Base-by-base conservation (phyloP, 2,329 filamentous ascomycete species). In the Seiridium unicorne region DNA sequence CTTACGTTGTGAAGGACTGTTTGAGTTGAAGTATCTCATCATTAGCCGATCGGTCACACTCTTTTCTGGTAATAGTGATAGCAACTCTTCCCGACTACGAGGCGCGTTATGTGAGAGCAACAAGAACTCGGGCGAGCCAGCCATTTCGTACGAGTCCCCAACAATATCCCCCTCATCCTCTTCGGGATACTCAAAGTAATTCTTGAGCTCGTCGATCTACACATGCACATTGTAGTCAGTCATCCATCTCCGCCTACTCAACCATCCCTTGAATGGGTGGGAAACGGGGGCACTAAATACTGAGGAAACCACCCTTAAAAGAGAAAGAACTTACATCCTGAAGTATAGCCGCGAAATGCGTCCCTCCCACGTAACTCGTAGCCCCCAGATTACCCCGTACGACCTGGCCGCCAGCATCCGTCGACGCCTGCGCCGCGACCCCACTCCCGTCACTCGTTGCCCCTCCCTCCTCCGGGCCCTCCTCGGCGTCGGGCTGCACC, bases 311-410 rank as follows among this genome's bases (percentile, higher is more conserved):
- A 26, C 18, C 18, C 18, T 26, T 26, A 26, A 26, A 26, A 26
- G 44, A 38, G 48, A 44, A 31, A 49, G 31, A 47, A 72, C 79
- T 76, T 65, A 86, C 84, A 74, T 87, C 82, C 66, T 86, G 81
- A 9, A 87, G 71, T 70, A 87, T 85, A 2, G 84, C 84, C 74
- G 85, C 81, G 64, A 83, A 85, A 61, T 87, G 84, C 49, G 84
- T 86, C 3, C 83, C 83, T 1, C 84, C 84, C 4, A 87, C 79
- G 63, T 85, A 87, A 4, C 79, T 83, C 47, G 77, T 79, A 8
- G 74, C 76, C 55, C 72, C 49, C 35, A 53, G 71, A 42, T 75
- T 68, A 2, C 78, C 75, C 31, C 74, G 71, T 26, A 84, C 74
- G 5, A 85, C 75, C 57, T 81, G 75, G 0, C 76, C 80, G 1